These are phyloP conservation scores for Cladophialophora yegresii DNA, from an alignment of 2,329 filamentous ascomycete genomes.

Conservation along the genomic window DNA sequence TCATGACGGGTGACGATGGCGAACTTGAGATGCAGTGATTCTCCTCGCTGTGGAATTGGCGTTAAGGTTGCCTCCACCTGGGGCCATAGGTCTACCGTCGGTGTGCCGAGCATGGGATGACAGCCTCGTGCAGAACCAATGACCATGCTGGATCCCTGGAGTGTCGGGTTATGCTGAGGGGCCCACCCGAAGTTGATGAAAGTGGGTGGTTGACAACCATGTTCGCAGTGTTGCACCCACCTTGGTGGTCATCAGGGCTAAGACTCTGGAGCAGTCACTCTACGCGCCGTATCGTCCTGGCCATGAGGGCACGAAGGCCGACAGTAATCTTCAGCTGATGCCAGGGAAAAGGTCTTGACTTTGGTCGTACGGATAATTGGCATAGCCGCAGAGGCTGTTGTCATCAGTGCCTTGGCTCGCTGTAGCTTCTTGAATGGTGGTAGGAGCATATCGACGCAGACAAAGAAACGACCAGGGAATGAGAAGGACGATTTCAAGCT, in stretches of 20 bases:
- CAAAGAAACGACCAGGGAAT: not conserved
- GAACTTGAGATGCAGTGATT: not conserved
- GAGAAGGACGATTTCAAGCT: not conserved
- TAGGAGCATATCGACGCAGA: not conserved
- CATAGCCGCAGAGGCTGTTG: too few species aligned
- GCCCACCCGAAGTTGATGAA: not conserved
- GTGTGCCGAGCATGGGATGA: not conserved
- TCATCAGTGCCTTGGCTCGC: not conserved
- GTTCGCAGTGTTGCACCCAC: not conserved
- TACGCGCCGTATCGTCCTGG: not conserved
- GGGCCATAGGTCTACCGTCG: too few species aligned
- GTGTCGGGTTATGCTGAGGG: not conserved
- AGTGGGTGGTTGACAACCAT: not conserved
- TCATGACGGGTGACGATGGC: not conserved
- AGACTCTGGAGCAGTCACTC: not conserved
- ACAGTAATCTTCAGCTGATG: not conserved
- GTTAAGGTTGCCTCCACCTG: not conserved
- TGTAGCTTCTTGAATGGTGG: too few species aligned
- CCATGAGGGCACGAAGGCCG: not conserved
- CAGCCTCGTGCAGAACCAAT: not conserved
- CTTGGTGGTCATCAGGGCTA: not conserved
- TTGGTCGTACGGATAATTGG: not conserved
- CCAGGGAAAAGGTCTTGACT: not conserved
- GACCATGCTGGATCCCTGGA: not conserved
- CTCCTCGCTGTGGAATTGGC: not conserved